Percentiles rank a stretch among this genome's conserved stretches.
Conservation (phyloP, 805 yeast genomes). For the Wickerhamiella occidentalis region DNA sequence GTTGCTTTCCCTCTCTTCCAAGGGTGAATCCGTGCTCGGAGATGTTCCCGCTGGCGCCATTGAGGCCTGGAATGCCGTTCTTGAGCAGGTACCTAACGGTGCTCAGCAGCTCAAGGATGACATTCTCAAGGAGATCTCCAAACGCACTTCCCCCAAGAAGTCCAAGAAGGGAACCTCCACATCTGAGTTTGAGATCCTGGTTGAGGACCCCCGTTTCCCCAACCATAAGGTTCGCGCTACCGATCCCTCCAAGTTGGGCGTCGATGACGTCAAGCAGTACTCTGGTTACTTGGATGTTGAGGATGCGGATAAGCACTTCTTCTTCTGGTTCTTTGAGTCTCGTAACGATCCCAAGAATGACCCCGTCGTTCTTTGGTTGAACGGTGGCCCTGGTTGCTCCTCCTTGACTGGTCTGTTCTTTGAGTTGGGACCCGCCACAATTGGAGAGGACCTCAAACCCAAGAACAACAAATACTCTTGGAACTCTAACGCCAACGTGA, state of each 20-base stretch:
- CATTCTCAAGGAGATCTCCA: slow-evolving; percentile 16
- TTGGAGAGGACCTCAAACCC: slow-evolving; percentile 54
- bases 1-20: slow-evolving; percentile 23
- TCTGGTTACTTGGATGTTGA: slow-evolving; percentile 66
- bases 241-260: slow-evolving; percentile 53
- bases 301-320: slow-evolving; percentile 83
- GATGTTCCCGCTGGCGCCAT: slow-evolving; percentile 23
- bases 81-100: slow-evolving; percentile 23
- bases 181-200: slow-evolving; percentile 7
- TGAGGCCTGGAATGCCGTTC: slow-evolving; percentile 25
- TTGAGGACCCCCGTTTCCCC: slow-evolving; percentile 18
- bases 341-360: slow-evolving; percentile 73
- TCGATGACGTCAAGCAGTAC: slow-evolving; percentile 71
- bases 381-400: slow-evolving; percentile 98
- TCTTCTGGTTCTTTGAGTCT: slow-evolving; percentile 84
- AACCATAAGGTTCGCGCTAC: slow-evolving; percentile 50
- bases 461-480: slow-evolving; percentile 81
- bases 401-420: slow-evolving; percentile 85
- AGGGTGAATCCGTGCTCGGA: slow-evolving; percentile 18
- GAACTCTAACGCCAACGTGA: slow-evolving; percentile 86
- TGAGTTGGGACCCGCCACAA: slow-evolving; percentile 83
- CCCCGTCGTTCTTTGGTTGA: slow-evolving; percentile 81
- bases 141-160: slow-evolving; percentile 8
- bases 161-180: slow-evolving; percentile 9
- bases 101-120: slow-evolving; percentile 21